Evolutionary conservation across 164 flowering plant species (phyloP).

Genomic region (Litsea cubeba): DNA sequence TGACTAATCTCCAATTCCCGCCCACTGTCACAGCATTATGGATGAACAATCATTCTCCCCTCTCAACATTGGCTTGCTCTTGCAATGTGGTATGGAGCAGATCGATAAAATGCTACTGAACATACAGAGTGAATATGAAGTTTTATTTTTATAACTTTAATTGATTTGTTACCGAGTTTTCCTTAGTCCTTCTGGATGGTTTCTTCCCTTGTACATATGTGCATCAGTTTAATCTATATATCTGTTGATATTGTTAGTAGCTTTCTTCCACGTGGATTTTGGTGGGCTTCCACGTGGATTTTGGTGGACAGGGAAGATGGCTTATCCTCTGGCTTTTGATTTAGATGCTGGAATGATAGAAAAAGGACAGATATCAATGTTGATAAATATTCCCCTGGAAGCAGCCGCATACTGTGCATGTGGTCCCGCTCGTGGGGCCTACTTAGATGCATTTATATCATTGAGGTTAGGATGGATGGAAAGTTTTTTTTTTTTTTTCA

Average conservation of each 20-base stretch:
- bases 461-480: no score
- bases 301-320: background rate
- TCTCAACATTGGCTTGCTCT: background rate
- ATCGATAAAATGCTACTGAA: background rate
- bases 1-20: background rate
- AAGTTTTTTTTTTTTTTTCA: no score
- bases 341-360: no score
- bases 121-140: background rate
- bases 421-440: no score
- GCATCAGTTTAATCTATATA: background rate
- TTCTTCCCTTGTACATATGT: background rate
- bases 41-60: background rate
- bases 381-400: no score
- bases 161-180: background rate
- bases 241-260: background rate
- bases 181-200: background rate
- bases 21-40: background rate
- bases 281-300: background rate
- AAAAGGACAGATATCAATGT: no score
- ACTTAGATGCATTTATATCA: no score
- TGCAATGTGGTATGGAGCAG: background rate
- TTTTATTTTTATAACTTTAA: no score
- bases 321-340: background rate
- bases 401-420: no score
- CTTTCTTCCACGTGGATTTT: background rate